Percentiles rank a stretch among this genome's conserved stretches.
These are phyloP conservation scores for Magnusiomyces sp. DNA, from an alignment of 1,139 yeast species.

Conservation along the genomic window DNA sequence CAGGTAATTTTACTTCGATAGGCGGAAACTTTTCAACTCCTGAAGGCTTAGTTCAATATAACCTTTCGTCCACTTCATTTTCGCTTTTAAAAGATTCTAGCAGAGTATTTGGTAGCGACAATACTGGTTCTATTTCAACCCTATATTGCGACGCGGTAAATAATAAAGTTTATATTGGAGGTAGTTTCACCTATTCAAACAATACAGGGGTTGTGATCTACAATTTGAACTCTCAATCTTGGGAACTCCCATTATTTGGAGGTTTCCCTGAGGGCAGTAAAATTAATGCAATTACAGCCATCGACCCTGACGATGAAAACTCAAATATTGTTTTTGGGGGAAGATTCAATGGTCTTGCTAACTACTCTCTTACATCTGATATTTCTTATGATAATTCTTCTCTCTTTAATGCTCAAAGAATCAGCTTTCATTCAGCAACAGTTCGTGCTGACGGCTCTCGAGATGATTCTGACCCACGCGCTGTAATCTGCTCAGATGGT, in stretches of 20 bases:
- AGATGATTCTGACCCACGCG: conserved; percentile 32
- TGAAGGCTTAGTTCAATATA: conserved; percentile 48
- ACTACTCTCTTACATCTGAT: conserved; percentile 32
- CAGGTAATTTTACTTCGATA: conserved; percentile 34
- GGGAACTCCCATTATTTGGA: conserved; percentile 53
- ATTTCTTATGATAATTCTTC: conserved; percentile 34
- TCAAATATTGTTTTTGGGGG: conserved; percentile 73
- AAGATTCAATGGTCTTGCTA: conserved; percentile 53
- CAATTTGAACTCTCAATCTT: conserved; percentile 39
- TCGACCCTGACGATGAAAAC: conserved; percentile 18
- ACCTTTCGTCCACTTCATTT: conserved; percentile 40
- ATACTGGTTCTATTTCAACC: conserved; percentile 39
- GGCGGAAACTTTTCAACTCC: conserved; percentile 34
- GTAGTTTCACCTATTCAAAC: conserved; percentile 50
- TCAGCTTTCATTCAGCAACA: conserved; percentile 55
- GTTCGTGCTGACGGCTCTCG: conserved; percentile 46
- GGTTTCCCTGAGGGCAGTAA: conserved; percentile 62
- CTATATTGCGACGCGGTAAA: conserved; percentile 42
- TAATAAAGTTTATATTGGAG: conserved; percentile 67
- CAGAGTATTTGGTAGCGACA: conserved; percentile 1
- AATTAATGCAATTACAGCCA: conserved; percentile 55
- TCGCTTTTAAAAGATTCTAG: neutral
- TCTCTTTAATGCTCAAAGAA: conserved; percentile 51
- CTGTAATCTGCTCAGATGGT: conserved; percentile 52
- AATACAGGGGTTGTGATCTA: conserved; percentile 62